Evolutionary conservation across 2,329 filamentous ascomycete genomes (phyloP), one percentile per base, ranked within the genome.

Genomic region (Arthroderma sp.): DNA sequence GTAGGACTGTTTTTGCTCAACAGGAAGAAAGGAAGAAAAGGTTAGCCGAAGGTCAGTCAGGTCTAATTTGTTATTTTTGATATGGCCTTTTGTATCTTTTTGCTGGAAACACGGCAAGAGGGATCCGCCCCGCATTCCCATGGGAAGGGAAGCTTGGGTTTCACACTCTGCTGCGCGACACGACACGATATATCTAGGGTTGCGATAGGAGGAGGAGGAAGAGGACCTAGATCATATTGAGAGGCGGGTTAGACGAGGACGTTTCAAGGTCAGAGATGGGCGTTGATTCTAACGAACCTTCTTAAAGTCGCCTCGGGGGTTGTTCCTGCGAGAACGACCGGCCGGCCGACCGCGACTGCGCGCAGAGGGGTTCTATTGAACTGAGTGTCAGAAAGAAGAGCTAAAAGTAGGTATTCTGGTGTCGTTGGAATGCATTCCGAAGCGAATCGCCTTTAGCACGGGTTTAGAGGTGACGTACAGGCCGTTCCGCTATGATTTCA

Each of bases 231-330:
- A 43, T 32, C 28, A 55, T 49, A 57, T 56, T 50, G 53, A 36
- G 27, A 29, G 36, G 39, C n/a, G 40, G 5, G 38, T 37, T 38
- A 44, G 31, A 47, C 15, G 36, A 46, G 36, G 38, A 43, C 36
- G 28, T 43, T 36, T 9, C 22, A 39, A 38, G 40, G 51, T 10
- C 15, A 22, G 15, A 3, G 15, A 22, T 22, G 15, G 15, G 15
- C 15, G 15, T 32, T 27, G 44, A 36, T 44, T 40, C 41, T 34
- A 33, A 47, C 59, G 38, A 64, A 89, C 86, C 86, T 93, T 93
- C 87, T 81, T 88, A 63, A 89, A 77, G 67, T 85, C 85, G 68
- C 91, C 85, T 68, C 84, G 81, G 59, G 83, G 82, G 39, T 71
- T 70, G 59, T 66, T 61, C 47, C 69, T 64, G 54, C 68, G 66